Evolutionary conservation across 2,329 filamentous ascomycete genomes (phyloP), one percentile per base, ranked within the genome.

Genomic region (Cladophialophora bantiana): DNA sequence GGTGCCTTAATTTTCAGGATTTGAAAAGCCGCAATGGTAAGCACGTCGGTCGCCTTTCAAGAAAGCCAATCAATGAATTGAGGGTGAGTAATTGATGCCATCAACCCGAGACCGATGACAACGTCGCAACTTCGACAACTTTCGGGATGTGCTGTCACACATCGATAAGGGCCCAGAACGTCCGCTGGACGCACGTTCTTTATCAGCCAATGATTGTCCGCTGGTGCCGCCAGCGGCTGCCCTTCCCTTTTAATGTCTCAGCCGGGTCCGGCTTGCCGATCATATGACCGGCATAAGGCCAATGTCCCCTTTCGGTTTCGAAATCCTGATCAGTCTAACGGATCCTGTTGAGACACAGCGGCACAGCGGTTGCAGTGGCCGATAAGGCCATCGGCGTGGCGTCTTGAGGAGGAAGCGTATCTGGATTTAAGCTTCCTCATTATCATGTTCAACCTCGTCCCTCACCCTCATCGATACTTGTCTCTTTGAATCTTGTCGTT

Each of bases 381-480:
- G 45, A 50, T 50, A 50, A 50, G 45, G 45, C 26, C 20, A 26
- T 50, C 45, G 26, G 45, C 3, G 45, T 3, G 45, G 45, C 45
- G 45, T 31, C 18, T 50, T 12, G 45, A 50, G 45, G 20, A 50
- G 18, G 45, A 20, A 26, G 45, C 18, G 26, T 48, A 48, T 50
- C 45, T 50, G 45, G 45, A 50, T 50, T 50, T 50, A 50, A 50
- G 45, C 45, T 50, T 50, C 18, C 45, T 9, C 45, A 50, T 50
- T 31, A 50, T 50, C 45, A 31, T 50, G 20, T 50, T 26, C 12
- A 12, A 50, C 20, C 9, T 50, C 7, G 45, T 50, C 20, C 10
- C 13, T 31, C 15, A 50, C 13, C 45, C 18, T 50, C 45, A 50
- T 31, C 45, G 45, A 12, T 26, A 26, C 45, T 10, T 26, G 12